Percentiles rank a stretch among this genome's conserved stretches.
These are phyloP conservation scores for Vigna trinervia DNA, from an alignment of 306 rosid species.

Conservation along the genomic window DNA sequence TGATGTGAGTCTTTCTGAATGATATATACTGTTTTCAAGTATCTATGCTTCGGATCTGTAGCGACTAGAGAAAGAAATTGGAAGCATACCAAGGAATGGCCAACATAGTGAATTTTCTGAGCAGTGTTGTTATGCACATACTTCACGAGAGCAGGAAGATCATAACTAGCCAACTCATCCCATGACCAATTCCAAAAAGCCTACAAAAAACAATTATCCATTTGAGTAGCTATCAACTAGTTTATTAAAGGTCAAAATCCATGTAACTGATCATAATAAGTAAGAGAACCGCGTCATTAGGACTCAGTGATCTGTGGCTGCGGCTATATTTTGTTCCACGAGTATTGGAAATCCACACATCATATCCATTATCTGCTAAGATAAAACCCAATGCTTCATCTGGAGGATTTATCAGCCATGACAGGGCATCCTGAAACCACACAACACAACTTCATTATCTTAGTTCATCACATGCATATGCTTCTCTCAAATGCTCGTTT, in stretches of 20 bases:
- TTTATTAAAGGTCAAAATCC: neutral
- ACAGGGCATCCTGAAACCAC: neutral
- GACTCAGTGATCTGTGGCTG: constrained; percentile 50
- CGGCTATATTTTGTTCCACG: constrained; percentile 70
- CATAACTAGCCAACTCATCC: constrained; percentile 76
- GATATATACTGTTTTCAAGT: too few species aligned
- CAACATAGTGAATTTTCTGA: constrained; percentile 66
- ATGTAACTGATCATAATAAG: neutral
- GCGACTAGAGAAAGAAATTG: neutral
- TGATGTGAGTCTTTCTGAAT: too few species aligned
- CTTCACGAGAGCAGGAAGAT: constrained; percentile 67
- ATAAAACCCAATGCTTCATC: constrained; percentile 62
- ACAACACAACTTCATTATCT: neutral
- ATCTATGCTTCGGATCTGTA: too few species aligned
- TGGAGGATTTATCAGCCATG: constrained; percentile 70
- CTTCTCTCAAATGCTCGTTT: too few species aligned
- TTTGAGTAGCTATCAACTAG: neutral
- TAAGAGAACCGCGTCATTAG: constrained; percentile 51
- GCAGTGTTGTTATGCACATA: constrained; percentile 70
- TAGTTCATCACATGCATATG: neutral
- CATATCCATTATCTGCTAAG: constrained; percentile 70
- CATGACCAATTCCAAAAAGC: constrained; percentile 90
- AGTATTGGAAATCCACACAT: constrained; percentile 71
- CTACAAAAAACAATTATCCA: constrained; percentile 45
- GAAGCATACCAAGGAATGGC: constrained; percentile 72